Evolutionary conservation across 2,329 filamentous ascomycete genomes (phyloP).

Genomic region (Trichoderma gracile): DNA sequence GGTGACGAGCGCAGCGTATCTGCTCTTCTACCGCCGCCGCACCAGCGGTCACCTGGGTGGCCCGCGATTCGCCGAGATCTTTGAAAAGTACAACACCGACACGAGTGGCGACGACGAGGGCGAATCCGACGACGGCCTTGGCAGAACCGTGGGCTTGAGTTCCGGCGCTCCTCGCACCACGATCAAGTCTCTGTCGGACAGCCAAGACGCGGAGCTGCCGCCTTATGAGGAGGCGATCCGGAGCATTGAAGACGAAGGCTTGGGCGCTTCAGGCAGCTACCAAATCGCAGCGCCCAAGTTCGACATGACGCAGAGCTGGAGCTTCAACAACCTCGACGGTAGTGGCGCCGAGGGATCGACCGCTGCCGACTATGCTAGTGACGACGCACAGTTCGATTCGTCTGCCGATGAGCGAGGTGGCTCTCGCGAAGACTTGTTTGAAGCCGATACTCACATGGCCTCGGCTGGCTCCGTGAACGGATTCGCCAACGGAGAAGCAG

Average conservation of each 20-base stretch:
- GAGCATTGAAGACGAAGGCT: slow-evolving; percentile 53
- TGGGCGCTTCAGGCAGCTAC: slow-evolving; percentile 43
- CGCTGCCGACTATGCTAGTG: slow-evolving; percentile 44
- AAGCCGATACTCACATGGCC: slow-evolving; percentile 38
- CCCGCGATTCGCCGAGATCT: slow-evolving; percentile 68
- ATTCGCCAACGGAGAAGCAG: slow-evolving; percentile 1
- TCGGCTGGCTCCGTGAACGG: slow-evolving; percentile 27
- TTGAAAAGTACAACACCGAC: slow-evolving; percentile 61
- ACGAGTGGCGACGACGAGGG: slow-evolving; percentile 50
- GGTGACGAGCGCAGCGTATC: slow-evolving; percentile 78
- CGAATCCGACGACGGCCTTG: slow-evolving; percentile 60
- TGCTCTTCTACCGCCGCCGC: slow-evolving; percentile 92
- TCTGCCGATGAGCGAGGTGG: slow-evolving; percentile 40
- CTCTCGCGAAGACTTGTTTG: slow-evolving; percentile 28
- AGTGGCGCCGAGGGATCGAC: slow-evolving; percentile 38
- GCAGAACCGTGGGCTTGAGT: background rate
- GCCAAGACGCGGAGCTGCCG: slow-evolving; percentile 38
- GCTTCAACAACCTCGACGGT: slow-evolving; percentile 44
- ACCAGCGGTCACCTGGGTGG: slow-evolving; percentile 78
- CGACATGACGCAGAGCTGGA: slow-evolving; percentile 47
- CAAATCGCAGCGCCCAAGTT: slow-evolving; percentile 35
- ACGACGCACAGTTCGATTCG: slow-evolving; percentile 47
- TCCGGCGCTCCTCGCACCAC: slow-evolving; percentile 29
- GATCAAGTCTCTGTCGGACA: slow-evolving; percentile 33
- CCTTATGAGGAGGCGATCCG: slow-evolving; percentile 36